Conservation (phyloP, 306 rosid species). For the Spatholobus suberectus region DNA sequence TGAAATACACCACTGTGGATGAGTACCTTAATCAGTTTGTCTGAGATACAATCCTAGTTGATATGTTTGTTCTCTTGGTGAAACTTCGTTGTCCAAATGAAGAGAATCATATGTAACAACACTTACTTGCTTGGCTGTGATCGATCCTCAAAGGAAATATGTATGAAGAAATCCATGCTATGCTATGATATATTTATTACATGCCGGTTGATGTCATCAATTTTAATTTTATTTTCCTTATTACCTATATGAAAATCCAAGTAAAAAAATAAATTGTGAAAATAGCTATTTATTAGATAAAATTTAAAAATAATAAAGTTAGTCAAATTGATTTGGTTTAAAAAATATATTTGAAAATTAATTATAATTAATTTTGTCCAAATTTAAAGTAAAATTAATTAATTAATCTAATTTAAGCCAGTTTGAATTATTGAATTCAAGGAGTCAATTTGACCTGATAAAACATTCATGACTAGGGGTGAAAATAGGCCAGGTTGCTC, state of each 20-base stretch:
- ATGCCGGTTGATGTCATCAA: not conserved
- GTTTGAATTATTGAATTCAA: too few species aligned
- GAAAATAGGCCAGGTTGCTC: too few species aligned
- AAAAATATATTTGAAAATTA: too few species aligned
- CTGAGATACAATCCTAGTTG: not conserved
- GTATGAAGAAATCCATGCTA: not conserved
- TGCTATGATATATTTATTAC: not conserved
- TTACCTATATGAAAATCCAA: not conserved
- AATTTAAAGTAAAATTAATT: too few species aligned
- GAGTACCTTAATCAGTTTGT: constrained; percentile 69
- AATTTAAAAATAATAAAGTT: too few species aligned
- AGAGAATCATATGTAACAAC: not conserved
- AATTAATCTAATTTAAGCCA: too few species aligned
- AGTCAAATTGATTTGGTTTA: too few species aligned
- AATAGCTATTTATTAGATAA: too few species aligned
- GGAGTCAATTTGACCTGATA: too few species aligned
- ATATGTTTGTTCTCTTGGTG: not conserved
- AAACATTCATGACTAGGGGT: too few species aligned
- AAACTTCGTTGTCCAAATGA: not conserved
- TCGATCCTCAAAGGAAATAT: not conserved
- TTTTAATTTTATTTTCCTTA: not conserved
- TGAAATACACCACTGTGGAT: constrained; percentile 69
- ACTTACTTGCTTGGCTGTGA: not conserved
- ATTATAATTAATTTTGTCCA: too few species aligned
- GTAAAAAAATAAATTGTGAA: too few species aligned